Percentiles rank a stretch among this genome's conserved stretches.
These are phyloP conservation scores for Dactylellina drechsleri DNA, from an alignment of 2,329 filamentous ascomycete species.

Conservation along the genomic window DNA sequence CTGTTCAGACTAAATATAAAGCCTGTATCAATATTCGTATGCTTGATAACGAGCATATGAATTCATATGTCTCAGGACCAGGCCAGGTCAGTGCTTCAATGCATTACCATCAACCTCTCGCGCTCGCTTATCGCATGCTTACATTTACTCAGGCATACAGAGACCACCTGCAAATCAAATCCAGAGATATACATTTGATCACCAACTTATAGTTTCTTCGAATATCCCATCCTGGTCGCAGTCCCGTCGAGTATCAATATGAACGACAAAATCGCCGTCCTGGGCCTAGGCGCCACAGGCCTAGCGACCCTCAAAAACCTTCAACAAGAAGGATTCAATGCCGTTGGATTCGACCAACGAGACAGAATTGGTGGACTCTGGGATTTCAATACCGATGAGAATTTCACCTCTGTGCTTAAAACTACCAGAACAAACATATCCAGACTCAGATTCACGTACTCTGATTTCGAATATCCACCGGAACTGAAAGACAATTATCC, in stretches of 20 bases:
- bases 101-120: too few species aligned
- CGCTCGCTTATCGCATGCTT: too few species aligned
- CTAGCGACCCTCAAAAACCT: slow-evolving; percentile 62
- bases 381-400: slow-evolving; percentile 62
- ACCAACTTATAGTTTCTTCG: too few species aligned
- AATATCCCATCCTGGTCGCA: too few species aligned
- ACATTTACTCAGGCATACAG: too few species aligned
- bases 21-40: too few species aligned
- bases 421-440: slow-evolving; percentile 28
- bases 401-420: slow-evolving; percentile 62
- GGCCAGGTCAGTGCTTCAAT: too few species aligned
- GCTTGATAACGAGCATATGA: too few species aligned
- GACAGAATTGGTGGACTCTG: slow-evolving; percentile 64
- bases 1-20: too few species aligned
- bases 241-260: background rate
- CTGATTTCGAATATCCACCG: slow-evolving; percentile 39
- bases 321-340: slow-evolving; percentile 64
- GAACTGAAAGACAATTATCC: slow-evolving; percentile 19
- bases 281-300: slow-evolving; percentile 25
- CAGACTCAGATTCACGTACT: slow-evolving; percentile 28
- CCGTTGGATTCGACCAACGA: slow-evolving; percentile 64
- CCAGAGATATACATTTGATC: too few species aligned
- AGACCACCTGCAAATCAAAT: too few species aligned
- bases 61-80: too few species aligned
- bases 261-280: slow-evolving; percentile 19